Evolutionary conservation across 1,284 basidiomycete genomes (phyloP), one percentile per base, ranked within the genome.

Genomic region (Bjerkandera adusta): DNA sequence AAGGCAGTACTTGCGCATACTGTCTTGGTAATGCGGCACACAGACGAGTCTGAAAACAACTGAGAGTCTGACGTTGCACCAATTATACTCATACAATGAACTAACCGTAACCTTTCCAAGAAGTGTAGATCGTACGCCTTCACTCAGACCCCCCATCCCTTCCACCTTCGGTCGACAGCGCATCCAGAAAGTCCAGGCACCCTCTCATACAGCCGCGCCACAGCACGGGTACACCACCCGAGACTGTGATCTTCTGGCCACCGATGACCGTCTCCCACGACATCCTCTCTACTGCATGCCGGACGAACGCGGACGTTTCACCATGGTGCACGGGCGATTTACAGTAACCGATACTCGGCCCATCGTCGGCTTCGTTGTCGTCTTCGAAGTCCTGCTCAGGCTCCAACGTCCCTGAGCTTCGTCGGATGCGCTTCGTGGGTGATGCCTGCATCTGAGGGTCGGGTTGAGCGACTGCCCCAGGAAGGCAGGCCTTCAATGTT

Each of bases 121-220:
- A n/a, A n/a, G n/a, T n/a, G n/a, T n/a, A n/a, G n/a, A n/a, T n/a
- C n/a, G n/a, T n/a, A n/a, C n/a, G n/a, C n/a, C n/a, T n/a, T n/a
- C n/a, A n/a, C n/a, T n/a, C n/a, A n/a, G n/a, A n/a, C n/a, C n/a
- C n/a, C n/a, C n/a, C n/a, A n/a, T n/a, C n/a, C n/a, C n/a, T n/a
- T n/a, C n/a, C n/a, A n/a, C n/a, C n/a, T n/a, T n/a, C n/a, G n/a
- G n/a, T n/a, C n/a, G n/a, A n/a, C n/a, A n/a, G n/a, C n/a, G n/a
- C n/a, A n/a, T n/a, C n/a, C n/a, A 89, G 62, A 57, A 83, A 85
- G 36, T 73, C 69, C 50, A 89, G 60, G 61, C 87, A 89, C 0
- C 79, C 80, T 43, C 50, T 52, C 22, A 63, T 60, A 60, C 86
- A 89, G 0, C 86, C 87, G 18, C 83, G 67, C 85, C 86, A 89